Evolutionary conservation across 768 basidiomycete genomes (phyloP).

Genomic region (Boletus barrowsii): DNA sequence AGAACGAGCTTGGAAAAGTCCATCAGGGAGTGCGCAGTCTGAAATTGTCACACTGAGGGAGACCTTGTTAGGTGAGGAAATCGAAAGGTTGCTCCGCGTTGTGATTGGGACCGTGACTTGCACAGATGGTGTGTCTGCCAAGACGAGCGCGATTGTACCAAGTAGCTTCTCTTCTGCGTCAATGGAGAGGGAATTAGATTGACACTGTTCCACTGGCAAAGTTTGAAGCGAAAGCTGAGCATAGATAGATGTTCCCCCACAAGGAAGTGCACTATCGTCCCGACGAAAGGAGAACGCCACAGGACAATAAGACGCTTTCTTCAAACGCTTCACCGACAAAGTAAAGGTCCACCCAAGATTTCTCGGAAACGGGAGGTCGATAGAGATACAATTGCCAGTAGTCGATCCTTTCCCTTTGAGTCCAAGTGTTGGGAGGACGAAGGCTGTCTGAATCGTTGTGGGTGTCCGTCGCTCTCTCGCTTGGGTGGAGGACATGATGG

Average conservation of each 20-base stretch:
- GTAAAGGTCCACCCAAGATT: conserved; percentile 16
- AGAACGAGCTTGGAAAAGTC: conserved; percentile 10
- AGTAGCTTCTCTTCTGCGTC: background rate
- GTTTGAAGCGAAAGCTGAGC: conserved; percentile 6
- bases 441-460: conserved; percentile 9
- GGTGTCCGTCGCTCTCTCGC: conserved; percentile 14
- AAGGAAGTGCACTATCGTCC: background rate
- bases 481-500: background rate
- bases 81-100: background rate
- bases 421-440: background rate
- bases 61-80: background rate
- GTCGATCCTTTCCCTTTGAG: no score
- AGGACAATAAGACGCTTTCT: background rate
- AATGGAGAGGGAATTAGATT: no score
- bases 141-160: background rate
- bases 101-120: background rate
- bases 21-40: conserved; percentile 10
- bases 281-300: conserved; percentile 9
- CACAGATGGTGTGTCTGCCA: conserved; percentile 1
- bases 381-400: background rate
- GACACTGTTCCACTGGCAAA: background rate
- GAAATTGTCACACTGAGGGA: conserved; percentile 15
- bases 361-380: conserved; percentile 9
- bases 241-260: conserved; percentile 14
- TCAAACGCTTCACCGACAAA: conserved; percentile 2